phyloP scores from a whole-genome alignment of 495 filamentous ascomycete genomes.

The Tuber borchii region DNA sequence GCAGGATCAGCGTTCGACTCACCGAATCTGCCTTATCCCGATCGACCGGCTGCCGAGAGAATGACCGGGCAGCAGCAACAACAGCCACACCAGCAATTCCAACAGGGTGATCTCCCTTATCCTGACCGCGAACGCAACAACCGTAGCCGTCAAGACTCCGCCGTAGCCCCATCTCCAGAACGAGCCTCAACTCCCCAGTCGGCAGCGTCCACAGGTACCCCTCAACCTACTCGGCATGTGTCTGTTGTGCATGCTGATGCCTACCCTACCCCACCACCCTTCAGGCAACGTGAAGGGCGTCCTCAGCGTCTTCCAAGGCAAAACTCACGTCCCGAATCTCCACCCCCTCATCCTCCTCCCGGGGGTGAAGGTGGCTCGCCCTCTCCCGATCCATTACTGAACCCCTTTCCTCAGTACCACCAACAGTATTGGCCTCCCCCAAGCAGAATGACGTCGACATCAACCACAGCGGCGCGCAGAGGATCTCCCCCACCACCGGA shows the following conservation, averaged over 20 bases:
- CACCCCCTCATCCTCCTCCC: conserved; percentile 35
- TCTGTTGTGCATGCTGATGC: conserved; percentile 44
- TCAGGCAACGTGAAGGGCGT: conserved; percentile 58
- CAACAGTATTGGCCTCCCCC: conserved; percentile 65
- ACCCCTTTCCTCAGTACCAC: conserved; percentile 53
- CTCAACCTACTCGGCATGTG: conserved; percentile 34
- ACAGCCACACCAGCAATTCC: conserved; percentile 44
- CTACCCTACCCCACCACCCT: conserved; percentile 52
- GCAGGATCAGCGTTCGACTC: conserved; percentile 29
- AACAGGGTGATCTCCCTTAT: conserved; percentile 21
- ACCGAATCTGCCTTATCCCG: conserved; percentile 40
- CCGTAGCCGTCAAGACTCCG: conserved; percentile 48
- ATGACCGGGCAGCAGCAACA: conserved; percentile 42
- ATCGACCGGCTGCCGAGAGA: conserved; percentile 31
- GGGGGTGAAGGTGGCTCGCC: conserved; percentile 35
- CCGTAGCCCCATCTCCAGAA: conserved; percentile 48
- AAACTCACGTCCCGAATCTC: conserved; percentile 48
- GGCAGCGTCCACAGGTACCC: conserved; percentile 14
- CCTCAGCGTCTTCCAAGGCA: conserved; percentile 67
- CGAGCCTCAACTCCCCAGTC: conserved; percentile 33
- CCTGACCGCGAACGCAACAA: conserved; percentile 24
- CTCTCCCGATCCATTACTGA: conserved; percentile 32
- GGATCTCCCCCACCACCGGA: conserved; percentile 94
- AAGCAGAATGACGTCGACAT: conserved; percentile 75
- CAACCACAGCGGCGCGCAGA: conserved; percentile 83